phyloP scores from a whole-genome alignment of 805 yeast species.

The Zygotorulaspora sp. region DNA sequence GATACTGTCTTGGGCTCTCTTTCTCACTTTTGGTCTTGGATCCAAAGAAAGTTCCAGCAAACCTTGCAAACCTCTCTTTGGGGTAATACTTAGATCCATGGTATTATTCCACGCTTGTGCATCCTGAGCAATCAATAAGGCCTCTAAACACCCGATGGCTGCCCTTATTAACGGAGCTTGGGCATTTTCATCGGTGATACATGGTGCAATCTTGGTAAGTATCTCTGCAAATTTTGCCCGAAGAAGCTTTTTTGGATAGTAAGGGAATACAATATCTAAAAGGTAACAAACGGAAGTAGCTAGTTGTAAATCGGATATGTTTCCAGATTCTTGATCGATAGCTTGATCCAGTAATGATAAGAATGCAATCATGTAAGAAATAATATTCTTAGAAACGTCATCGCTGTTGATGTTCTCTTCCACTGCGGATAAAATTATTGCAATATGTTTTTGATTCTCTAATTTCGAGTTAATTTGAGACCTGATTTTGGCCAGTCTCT shows the following conservation, averaged over 20 bases:
- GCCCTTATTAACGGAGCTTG: conserved; percentile 81
- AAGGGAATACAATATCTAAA: conserved; percentile 73
- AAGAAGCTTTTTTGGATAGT: conserved; percentile 62
- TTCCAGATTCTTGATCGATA: conserved; percentile 43
- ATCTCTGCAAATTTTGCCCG: conserved; percentile 73
- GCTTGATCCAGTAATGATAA: conserved; percentile 77
- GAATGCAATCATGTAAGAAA: conserved; percentile 82
- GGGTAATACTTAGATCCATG: conserved; percentile 48
- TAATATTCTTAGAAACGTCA: conserved; percentile 54
- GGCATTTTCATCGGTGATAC: conserved; percentile 60
- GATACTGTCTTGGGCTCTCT: conserved; percentile 91
- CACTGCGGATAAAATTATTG: conserved; percentile 78
- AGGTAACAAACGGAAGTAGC: conserved; percentile 78
- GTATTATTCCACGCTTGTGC: conserved; percentile 67
- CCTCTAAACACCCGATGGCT: conserved; percentile 79
- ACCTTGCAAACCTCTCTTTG: conserved; percentile 76
- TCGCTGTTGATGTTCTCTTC: conserved; percentile 76
- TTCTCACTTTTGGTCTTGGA: conserved; percentile 90
- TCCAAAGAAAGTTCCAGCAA: conserved; percentile 75
- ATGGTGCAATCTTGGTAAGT: conserved; percentile 74
- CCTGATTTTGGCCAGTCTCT: conserved; percentile 62
- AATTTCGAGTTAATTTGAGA: conserved; percentile 71
- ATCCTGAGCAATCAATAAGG: conserved; percentile 75
- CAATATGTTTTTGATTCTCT: conserved; percentile 81
- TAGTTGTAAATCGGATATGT: conserved; percentile 52